These are phyloP conservation scores for Syncephalastrum sp. DNA, from an alignment of 371 early-diverging fungal genomes.

Conservation along the genomic window DNA sequence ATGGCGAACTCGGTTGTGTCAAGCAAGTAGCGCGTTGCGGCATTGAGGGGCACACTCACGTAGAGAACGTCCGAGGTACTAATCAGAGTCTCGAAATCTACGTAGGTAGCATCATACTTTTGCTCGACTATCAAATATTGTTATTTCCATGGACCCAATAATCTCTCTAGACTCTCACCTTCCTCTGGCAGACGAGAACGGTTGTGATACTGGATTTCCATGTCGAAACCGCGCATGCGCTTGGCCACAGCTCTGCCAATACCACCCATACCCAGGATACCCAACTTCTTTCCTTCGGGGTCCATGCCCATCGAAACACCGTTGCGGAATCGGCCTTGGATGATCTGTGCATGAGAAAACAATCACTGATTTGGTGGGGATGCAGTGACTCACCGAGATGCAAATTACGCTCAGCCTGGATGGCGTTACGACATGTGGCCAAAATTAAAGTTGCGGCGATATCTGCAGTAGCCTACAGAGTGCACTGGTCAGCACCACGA, in stretches of 20 bases:
- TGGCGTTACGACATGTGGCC: conserved; percentile 44
- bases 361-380: neutral
- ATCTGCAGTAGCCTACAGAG: conserved; percentile 51
- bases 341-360: neutral
- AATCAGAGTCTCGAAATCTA: conserved; percentile 53
- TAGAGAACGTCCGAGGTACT: conserved; percentile 56
- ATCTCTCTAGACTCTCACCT: conserved; percentile 14
- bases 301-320: conserved; percentile 51
- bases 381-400: conserved; percentile 33
- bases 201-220: conserved; percentile 58
- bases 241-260: conserved; percentile 62
- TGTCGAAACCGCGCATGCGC: conserved; percentile 53
- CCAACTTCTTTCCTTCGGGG: conserved; percentile 49
- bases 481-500: neutral
- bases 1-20: conserved; percentile 40
- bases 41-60: conserved; percentile 54
- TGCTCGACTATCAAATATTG: conserved; percentile 24
- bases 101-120: conserved; percentile 39
- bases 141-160: neutral
- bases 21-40: conserved; percentile 50
- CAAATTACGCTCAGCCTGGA: conserved; percentile 42
- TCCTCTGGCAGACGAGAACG: conserved; percentile 37
- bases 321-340: conserved; percentile 39
- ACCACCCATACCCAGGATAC: conserved; percentile 64
- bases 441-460: conserved; percentile 52